These are phyloP conservation scores for Nakazawaea molendinolei DNA, from an alignment of 805 yeast species.

Conservation along the genomic window DNA sequence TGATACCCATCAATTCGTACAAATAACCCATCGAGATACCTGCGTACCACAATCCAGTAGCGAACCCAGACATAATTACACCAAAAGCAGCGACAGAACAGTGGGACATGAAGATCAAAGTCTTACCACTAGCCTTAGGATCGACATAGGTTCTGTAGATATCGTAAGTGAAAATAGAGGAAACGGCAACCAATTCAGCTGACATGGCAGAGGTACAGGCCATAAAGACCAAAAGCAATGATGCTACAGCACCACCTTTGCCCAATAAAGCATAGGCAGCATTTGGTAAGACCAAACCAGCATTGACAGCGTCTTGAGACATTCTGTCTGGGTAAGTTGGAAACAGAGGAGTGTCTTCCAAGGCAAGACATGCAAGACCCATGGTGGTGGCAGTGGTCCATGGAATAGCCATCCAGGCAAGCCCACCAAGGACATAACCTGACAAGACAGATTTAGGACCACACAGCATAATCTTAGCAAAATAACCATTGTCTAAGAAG, in stretches of 20 bases:
- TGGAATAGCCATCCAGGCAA: slow-evolving; percentile 91
- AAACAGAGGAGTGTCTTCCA: slow-evolving; percentile 64
- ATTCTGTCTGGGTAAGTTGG: slow-evolving; percentile 73
- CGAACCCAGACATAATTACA: slow-evolving; percentile 70
- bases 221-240: slow-evolving; percentile 76
- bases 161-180: slow-evolving; percentile 82
- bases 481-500: slow-evolving; percentile 80
- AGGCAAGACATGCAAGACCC: slow-evolving; percentile 78
- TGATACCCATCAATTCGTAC: slow-evolving; percentile 84
- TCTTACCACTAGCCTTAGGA: slow-evolving; percentile 72
- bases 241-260: slow-evolving; percentile 81
- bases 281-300: slow-evolving; percentile 75
- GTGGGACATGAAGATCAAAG: slow-evolving; percentile 65
- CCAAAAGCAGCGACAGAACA: slow-evolving; percentile 50
- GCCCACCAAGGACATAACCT: slow-evolving; percentile 82
- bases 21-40: slow-evolving; percentile 82
- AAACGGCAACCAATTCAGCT: slow-evolving; percentile 84
- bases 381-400: slow-evolving; percentile 74
- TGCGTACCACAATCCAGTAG: slow-evolving; percentile 77
- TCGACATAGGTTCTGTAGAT: slow-evolving; percentile 75
- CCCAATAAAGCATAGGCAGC: slow-evolving; percentile 85
- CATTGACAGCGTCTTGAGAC: slow-evolving; percentile 60
- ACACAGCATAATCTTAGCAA: slow-evolving; percentile 85
- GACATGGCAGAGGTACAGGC: slow-evolving; percentile 92
- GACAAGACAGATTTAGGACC: slow-evolving; percentile 80